Evolutionary conservation across 2,329 filamentous ascomycete species (phyloP).

Genomic region (Penicillium sp.): DNA sequence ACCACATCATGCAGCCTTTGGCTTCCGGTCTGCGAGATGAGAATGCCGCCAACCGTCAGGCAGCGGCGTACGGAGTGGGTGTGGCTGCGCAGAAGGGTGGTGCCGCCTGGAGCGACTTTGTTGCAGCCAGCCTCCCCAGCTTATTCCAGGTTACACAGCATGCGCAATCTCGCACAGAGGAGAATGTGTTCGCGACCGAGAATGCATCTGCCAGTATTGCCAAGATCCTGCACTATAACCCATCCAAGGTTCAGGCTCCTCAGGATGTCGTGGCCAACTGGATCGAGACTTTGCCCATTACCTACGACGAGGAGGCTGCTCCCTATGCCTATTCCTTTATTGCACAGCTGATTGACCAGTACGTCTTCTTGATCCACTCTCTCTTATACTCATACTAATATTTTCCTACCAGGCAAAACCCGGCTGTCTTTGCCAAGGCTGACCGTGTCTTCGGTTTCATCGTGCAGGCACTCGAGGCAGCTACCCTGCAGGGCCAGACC

Average conservation of each 20-base stretch:
- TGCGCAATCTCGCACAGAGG: constrained; percentile 78
- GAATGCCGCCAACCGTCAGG: constrained; percentile 89
- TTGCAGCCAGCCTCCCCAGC: constrained; percentile 72
- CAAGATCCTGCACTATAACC: constrained; percentile 92
- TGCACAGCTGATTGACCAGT: constrained; percentile 90
- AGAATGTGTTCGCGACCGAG: constrained; percentile 95
- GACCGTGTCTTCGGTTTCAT: constrained; percentile 81
- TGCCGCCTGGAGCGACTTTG: constrained; percentile 80
- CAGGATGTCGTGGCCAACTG: constrained; percentile 78
- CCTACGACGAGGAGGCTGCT: constrained; percentile 94
- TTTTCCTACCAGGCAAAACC: constrained; percentile 67
- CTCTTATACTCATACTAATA: constrained; percentile 13
- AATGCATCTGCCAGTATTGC: constrained; percentile 96
- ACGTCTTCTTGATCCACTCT: constrained; percentile 47
- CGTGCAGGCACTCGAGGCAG: constrained; percentile 83
- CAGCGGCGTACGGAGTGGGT: constrained; percentile 91
- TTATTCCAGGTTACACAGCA: constrained; percentile 83
- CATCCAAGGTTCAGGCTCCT: constrained; percentile 69
- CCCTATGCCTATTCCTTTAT: constrained; percentile 94
- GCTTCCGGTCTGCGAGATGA: constrained; percentile 81
- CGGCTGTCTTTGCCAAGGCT: constrained; percentile 72
- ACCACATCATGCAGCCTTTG: constrained; percentile 82
- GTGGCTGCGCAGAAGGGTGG: constrained; percentile 93
- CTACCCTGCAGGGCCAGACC: constrained; percentile 82
- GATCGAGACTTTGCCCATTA: constrained; percentile 86